Base-by-base conservation (phyloP, 2,329 filamentous ascomycete species). In the Rhynchosporium agropyri region DNA sequence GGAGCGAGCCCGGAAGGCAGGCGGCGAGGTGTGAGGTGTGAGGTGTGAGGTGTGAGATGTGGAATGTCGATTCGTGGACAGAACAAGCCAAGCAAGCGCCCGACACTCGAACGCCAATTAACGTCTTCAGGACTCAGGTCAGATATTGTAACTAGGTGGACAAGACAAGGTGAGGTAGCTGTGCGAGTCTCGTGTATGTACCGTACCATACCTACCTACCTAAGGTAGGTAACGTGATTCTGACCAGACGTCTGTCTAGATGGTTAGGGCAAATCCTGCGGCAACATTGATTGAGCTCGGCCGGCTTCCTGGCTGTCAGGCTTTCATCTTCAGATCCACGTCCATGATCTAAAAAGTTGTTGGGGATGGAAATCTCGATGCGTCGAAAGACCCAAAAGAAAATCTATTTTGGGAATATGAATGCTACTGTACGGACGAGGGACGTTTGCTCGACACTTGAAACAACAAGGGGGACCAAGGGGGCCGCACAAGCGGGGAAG, bases 41-140 rank as follows among this genome's bases (percentile, higher is more conserved):
- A 36, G n/a, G 43, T n/a, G 20, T 8, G 3, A 26, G n/a, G 12
- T 28, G 26, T n/a, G 15, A 20, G 15, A 45, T 20, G 4, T n/a
- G 20, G n/a, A n/a, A n/a, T 46, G 43, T 46, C 43, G 43, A 46
- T 46, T 46, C 43, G 53, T 49, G 36, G 57, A 51, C n/a, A 54
- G 62, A 60, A 55, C 61, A 62, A 67, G 63, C 67, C 63, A 36
- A 36, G 9, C 33, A 36, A 36, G 33, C 33, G 33, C 33, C 65
- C 67, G 64, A 65, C 61, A 68, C 62, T 65, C 53, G 64, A 61
- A 65, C 62, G 63, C 66, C 61, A 62, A 36, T 6, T 62, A 60
- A 56, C 58, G 63, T 61, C 66, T 62, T 62, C 49, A 20, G 20
- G 20, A 20, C 20, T 20, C 20, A 36, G 33, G 33, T 36, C 33